phyloP scores from a whole-genome alignment of 345 rosid genomes.

The Lumnitzera littorea region DNA sequence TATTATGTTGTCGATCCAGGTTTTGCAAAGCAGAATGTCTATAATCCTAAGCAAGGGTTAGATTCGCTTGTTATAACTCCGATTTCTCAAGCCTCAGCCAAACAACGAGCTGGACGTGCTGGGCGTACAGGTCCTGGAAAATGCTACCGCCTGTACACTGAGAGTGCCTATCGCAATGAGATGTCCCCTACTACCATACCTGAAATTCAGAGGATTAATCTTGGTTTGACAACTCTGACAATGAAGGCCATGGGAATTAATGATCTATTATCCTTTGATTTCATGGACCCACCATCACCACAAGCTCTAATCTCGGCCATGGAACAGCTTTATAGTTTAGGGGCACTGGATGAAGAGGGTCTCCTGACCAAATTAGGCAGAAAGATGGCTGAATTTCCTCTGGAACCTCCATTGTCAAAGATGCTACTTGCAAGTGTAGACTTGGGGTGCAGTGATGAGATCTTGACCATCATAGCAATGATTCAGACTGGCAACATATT shows the following conservation, averaged over 20 bases:
- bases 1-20: constrained; percentile 84
- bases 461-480: constrained; percentile 84
- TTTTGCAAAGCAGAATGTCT: constrained; percentile 72
- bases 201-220: constrained; percentile 88
- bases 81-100: constrained; percentile 82
- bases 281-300: constrained; percentile 70
- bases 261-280: constrained; percentile 68
- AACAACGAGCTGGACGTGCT: constrained; percentile 84
- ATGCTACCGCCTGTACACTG: constrained; percentile 74
- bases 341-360: constrained; percentile 89
- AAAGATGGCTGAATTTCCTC: constrained; percentile 96
- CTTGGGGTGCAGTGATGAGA: constrained; percentile 93
- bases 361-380: constrained; percentile 86
- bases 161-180: constrained; percentile 72
- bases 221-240: constrained; percentile 50
- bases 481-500: constrained; percentile 85
- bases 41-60: constrained; percentile 74
- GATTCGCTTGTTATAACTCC: constrained; percentile 76
- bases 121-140: constrained; percentile 90
- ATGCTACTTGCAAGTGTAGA: constrained; percentile 94
- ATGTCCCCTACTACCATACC: constrained; percentile 78
- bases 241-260: constrained; percentile 97
- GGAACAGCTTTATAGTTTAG: constrained; percentile 81
- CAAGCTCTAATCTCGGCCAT: constrained; percentile 85
- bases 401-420: constrained; percentile 85